Base-by-base conservation (phyloP, 768 basidiomycete species). In the Boletus subcaerulescens region DNA sequence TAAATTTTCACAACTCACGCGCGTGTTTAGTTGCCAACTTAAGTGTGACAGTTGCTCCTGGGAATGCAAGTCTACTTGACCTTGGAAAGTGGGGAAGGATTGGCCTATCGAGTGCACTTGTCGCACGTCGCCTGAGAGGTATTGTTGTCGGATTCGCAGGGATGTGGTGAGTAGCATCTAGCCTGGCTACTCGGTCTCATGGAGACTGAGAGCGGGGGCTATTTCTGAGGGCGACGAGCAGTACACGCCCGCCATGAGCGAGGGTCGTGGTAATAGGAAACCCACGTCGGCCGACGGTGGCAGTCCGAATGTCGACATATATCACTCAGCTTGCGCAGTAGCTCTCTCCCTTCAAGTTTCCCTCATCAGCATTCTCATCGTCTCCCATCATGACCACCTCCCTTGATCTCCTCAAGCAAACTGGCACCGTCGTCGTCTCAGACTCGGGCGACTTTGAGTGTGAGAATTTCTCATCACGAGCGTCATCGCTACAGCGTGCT, bases 371-470 rank as follows among this genome's bases (percentile, higher is more conserved):
- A 17, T 44, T 47, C 15, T 26, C 62, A 42, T 2, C 57, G n/a
- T 48, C 63, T 38, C 74, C 73, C 74, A 80, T 63, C 75, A 91
- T 90, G 89, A 78, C 87, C 58, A 90, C 80, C 66, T 89, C 90
- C 45, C 86, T 92, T 63, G 90, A 91, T 67, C 75, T 72, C 57
- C 89, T 96, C 71, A 96, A 96, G 71, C 82, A 87, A 64, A 89
- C 90, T 65, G 96, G 94, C 66, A 98, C 96, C 69, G 84, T 90
- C 72, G 95, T 98, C 75, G 93, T 96, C 68, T 94, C 92, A 45
- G 96, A 99, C 80, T 95, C 93, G 55, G 96, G 95, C 52, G 95
- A 97, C 76, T 96, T 97, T 70, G 91, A 91, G 75, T 81, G 93
- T 79, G 55, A 67, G 77, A 56, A 14, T 47, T 22, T 40, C 33